phyloP scores from a whole-genome alignment of 1,284 basidiomycete genomes.

The Thecaphora thlaspeos region DNA sequence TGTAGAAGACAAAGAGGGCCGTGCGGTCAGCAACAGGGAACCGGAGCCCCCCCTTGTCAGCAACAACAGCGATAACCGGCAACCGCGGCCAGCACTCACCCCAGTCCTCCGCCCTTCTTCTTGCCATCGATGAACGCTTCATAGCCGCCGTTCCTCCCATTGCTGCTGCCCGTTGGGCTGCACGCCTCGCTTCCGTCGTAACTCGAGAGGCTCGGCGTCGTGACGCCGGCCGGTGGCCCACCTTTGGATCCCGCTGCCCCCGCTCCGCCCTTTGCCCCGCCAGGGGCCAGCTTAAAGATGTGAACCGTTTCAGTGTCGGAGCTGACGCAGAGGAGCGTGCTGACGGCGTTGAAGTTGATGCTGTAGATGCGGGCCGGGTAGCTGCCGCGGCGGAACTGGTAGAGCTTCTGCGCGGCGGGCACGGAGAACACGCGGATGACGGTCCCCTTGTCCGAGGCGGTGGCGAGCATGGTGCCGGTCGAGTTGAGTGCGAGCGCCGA shows the following conservation, averaged over 20 bases:
- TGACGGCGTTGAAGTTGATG: constrained; percentile 86
- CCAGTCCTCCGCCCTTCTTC: constrained; percentile 29
- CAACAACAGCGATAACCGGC: too few relatives aligned
- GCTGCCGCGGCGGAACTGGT: constrained; percentile 89
- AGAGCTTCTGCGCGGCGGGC: constrained; percentile 86
- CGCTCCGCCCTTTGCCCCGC: background rate
- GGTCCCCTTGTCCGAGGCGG: constrained; percentile 91
- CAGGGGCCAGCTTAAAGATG: constrained; percentile 76
- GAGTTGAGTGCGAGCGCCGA: constrained; percentile 83
- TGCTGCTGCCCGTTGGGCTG: constrained; percentile 10
- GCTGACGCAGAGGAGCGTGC: constrained; percentile 80
- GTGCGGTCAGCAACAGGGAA: too few relatives aligned
- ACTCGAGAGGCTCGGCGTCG: constrained; percentile 8
- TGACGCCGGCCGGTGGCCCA: constrained; percentile 2
- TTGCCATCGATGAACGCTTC: constrained; percentile 58
- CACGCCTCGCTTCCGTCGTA: constrained; percentile 16
- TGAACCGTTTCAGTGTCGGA: constrained; percentile 95
- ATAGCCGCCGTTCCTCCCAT: constrained; percentile 49
- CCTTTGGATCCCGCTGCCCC: background rate
- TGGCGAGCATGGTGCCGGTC: constrained; percentile 85
- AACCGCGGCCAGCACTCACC: too few relatives aligned
- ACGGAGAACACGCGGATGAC: constrained; percentile 93
- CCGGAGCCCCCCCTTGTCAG: too few relatives aligned
- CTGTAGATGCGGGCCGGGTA: constrained; percentile 83
- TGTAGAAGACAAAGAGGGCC: background rate